Conservation (phyloP, 2,329 filamentous ascomycete genomes). For the Neopestalotiopsis sp. region DNA sequence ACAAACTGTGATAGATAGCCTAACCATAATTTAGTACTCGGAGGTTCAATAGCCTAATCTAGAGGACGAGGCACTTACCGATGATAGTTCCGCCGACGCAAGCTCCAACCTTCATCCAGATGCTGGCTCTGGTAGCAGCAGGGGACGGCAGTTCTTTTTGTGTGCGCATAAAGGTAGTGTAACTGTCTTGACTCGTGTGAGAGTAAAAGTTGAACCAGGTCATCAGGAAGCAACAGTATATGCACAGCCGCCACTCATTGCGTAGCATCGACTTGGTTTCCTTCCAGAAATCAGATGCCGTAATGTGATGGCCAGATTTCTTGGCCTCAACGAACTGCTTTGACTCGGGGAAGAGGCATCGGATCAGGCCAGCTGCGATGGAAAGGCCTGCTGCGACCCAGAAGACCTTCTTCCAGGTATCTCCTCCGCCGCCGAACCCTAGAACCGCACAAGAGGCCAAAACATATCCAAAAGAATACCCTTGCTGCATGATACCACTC, state of each 20-base stretch:
- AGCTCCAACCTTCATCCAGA: slow-evolving; percentile 80
- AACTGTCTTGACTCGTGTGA: slow-evolving; percentile 81
- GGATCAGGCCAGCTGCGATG: slow-evolving; percentile 70
- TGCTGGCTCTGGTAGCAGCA: slow-evolving; percentile 74
- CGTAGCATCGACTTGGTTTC: slow-evolving; percentile 72
- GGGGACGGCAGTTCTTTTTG: slow-evolving; percentile 72
- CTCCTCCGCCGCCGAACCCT: slow-evolving; percentile 67
- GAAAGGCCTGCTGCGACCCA: slow-evolving; percentile 74
- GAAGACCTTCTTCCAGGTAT: slow-evolving; percentile 78
- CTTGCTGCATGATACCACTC: slow-evolving; percentile 83
- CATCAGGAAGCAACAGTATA: slow-evolving; percentile 82
- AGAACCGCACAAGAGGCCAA: slow-evolving; percentile 78
- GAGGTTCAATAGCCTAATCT: too few species aligned
- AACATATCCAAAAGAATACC: slow-evolving; percentile 81
- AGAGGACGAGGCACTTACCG: slow-evolving; percentile 36
- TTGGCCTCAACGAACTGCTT: slow-evolving; percentile 76
- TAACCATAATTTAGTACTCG: background rate
- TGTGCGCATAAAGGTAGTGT: slow-evolving; percentile 80
- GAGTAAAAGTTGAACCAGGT: slow-evolving; percentile 78
- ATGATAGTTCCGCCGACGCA: slow-evolving; percentile 76
- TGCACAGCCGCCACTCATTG: slow-evolving; percentile 76
- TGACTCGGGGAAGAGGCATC: slow-evolving; percentile 74
- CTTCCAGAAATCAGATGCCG: slow-evolving; percentile 65
- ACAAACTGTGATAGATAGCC: slow-evolving; percentile 77
- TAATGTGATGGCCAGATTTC: slow-evolving; percentile 58